Base-by-base conservation (phyloP, 345 rosid species). In the Linum usitatissimum region DNA sequence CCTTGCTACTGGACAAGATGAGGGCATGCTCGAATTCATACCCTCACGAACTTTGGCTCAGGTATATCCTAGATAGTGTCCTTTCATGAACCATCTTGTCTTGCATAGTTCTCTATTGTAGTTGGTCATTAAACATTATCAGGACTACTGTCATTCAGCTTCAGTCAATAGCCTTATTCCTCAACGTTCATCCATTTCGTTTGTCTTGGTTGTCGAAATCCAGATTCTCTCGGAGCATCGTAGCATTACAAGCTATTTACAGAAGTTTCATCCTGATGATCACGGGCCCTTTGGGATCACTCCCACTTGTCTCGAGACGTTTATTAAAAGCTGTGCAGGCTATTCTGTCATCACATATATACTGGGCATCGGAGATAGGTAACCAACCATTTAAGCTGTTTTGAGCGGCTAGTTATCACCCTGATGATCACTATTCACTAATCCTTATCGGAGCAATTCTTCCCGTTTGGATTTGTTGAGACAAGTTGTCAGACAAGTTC, bases 301-400 rank as follows among this genome's bases (percentile, higher is more conserved):
- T 39, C 88, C 97, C 42, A 77, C 85, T 59, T 93, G 99, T 72
- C 99, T 87, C 9, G 97, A 90, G 65, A 93, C 99, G 40, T 93
- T 93, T 64, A 93, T 93, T 66, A 93, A 90, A 77, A 93, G 97
- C 70, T 93, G 99, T 71, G 99, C 99, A 15, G 97, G 97, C 66
- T 87, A 93, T 80, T 93, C 97, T 56, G 99, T 90, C 68, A 93
- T 90, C 75, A 93, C 99, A 39, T 90, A 93, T 67, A 90, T 93
- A 66, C 75, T 93, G 61, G 99, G 99, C n/a, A 81, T 93, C 68
- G 97, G 99, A 79, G 99, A 93, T 82, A 84, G 99, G 99, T 90
- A 69, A 68, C 64, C 19, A 69, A 68, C 64, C n/a, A 30, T 23
- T 63, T 55, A 38, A 6, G 51, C 51, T 45, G 3, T 45, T 10